Evolutionary conservation across 176 grass and related monocot species (phyloP), one percentile per base, ranked within the genome.

Genomic region (Raddia guianensis): DNA sequence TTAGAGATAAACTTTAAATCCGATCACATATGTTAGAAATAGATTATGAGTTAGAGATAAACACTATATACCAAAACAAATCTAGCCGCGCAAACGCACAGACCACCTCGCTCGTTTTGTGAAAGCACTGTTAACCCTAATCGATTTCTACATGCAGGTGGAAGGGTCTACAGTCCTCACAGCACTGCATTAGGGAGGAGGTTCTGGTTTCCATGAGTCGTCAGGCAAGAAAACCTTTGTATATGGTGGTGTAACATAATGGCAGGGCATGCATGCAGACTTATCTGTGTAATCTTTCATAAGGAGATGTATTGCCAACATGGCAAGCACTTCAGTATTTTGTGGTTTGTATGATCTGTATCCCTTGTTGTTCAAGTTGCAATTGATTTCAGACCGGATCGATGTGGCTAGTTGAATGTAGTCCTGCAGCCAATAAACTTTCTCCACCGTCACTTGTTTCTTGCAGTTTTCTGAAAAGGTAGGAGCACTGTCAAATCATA

Each of bases 91-190:
- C n/a, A n/a, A n/a, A n/a, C n/a, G n/a, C n/a, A n/a, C n/a, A n/a
- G n/a, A n/a, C n/a, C n/a, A n/a, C n/a, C n/a, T n/a, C n/a, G n/a
- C n/a, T n/a, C n/a, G n/a, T 14, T 63, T 14, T 34, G 16, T 53
- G 49, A 35, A 54, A 57, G 40, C 43, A 16, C 9, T 54, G 35
- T 54, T 71, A 56, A 50, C 72, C 32, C 33, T 20, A 52, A 9
- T 12, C 35, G 18, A 33, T 43, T 72, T 48, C 5, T 49, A 51
- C 75, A 1, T 84, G 82, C 70, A 94, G 92, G 95, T 95, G 78
- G 95, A 98, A 83, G 84, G 88, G 43, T 80, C 94, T 56, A 70
- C 86, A 14, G 63, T 92, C 47, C 80, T 98, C 50, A 85, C 95
- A 74, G 95, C 90, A 35, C 80, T 74, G 53, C 78, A 73, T 34